A percentile compares a stretch with the other conserved stretches of the same genome.
Evolutionary conservation across 1,284 basidiomycete species (phyloP).

Genomic region (Leccinum subfulvum): DNA sequence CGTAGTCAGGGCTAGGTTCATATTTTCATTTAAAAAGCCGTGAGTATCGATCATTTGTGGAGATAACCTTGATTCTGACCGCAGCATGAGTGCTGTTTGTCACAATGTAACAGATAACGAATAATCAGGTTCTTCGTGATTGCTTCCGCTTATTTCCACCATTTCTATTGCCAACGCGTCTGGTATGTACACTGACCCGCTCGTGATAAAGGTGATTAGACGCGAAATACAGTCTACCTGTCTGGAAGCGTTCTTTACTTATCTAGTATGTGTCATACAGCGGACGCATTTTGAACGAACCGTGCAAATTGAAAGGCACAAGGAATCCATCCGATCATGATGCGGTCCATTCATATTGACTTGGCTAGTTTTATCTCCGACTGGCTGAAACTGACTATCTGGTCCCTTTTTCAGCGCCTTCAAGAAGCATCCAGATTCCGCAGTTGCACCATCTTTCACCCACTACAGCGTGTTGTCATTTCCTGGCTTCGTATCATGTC

Average conservation of each 20-base stretch:
- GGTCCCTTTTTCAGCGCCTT: neutral
- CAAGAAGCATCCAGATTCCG: neutral
- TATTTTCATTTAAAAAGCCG: neutral
- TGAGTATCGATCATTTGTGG: neutral
- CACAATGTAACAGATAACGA: neutral
- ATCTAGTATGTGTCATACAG: neutral
- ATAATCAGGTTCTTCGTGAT: neutral
- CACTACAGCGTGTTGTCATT: neutral
- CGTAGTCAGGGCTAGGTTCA: neutral
- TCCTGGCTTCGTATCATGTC: neutral
- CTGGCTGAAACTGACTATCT: neutral
- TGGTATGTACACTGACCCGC: neutral
- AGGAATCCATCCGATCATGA: neutral
- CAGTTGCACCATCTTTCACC: neutral
- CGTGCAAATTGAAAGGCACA: neutral
- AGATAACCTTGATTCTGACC: neutral
- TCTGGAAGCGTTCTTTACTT: neutral
- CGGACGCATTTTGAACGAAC: neutral
- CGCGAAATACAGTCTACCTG: neutral
- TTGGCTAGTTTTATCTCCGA: neutral
- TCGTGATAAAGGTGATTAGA: neutral
- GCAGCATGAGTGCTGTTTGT: neutral
- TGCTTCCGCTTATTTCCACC: neutral
- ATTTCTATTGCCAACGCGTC: neutral
- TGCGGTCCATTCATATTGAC: neutral